Base-by-base conservation (phyloP, 441 rosid genomes). In the Flueggea neowawraea region DNA sequence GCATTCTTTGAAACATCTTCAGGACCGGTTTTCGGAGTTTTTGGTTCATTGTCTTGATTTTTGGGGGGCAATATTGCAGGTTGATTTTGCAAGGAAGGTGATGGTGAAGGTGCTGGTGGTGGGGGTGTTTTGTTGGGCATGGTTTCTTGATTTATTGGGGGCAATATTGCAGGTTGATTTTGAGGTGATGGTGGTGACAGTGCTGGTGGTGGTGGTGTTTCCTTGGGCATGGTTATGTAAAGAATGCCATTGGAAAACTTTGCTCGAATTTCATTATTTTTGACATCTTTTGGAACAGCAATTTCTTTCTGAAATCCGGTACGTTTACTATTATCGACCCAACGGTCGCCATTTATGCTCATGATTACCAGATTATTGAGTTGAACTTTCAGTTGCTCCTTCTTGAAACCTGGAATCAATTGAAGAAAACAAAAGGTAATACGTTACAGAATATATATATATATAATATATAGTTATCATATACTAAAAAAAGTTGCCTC, bases 381-480 rank as follows among this genome's bases (percentile, higher is more conserved):
- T n/a, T 43, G 69, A 56, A 78, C 62, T 36, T 33, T 61, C 15
- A 75, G 22, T 16, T 69, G 65, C 2, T 54, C 57, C 69, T 59
- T 69, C 43, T 11, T 59, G 57, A 78, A 78, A 55, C 77, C 83
- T 78, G 15, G 56, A 39, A 36, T 22, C 28, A 22, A 22, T 22
- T 22, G 28, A 54, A 6, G 22, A 51, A 51, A 16, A 8, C 2
- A 51, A 51, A n/a, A 11, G 8, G 45, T 1, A 43, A 43, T 43
- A 6, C 10, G 3, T 6, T 16, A 12, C 5, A 22, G 17, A 31
- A 6, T n/a, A 1, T 31, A 51, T 10, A 44, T 5, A 16, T 22
- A 22, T 22, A 22, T 22, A 22, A 22, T 22, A 22, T 22, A 22
- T 22, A n/a, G n/a, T n/a, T n/a, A n/a, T n/a, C n/a, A n/a, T n/a